These are phyloP conservation scores for Zoysia matrella DNA, from an alignment of 202 grass and related monocot genomes.

Conservation along the genomic window DNA sequence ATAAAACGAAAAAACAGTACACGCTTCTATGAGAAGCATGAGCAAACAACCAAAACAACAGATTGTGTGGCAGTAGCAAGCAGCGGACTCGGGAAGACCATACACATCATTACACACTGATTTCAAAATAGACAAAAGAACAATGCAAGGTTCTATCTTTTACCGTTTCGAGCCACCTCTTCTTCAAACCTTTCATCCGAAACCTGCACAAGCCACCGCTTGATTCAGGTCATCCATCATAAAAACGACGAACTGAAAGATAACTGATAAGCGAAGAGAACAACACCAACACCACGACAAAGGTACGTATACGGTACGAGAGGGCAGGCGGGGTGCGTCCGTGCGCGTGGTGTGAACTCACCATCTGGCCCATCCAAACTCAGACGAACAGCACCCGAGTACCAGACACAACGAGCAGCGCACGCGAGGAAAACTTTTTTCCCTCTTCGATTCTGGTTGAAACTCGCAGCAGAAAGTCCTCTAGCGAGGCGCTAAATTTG, in stretches of 20 bases:
- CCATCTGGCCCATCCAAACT: constrained; percentile 51
- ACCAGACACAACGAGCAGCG: neutral
- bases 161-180: constrained; percentile 42
- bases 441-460: neutral
- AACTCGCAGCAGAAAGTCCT: neutral
- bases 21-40: constrained; percentile 5
- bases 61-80: neutral
- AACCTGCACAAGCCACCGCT: constrained; percentile 43
- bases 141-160: neutral
- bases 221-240: neutral
- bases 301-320: neutral
- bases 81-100: neutral
- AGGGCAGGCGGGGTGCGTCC: neutral
- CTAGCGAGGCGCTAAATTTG: neutral
- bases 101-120: no score
- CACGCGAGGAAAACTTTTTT: constrained; percentile 15
- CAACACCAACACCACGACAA: neutral
- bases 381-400: neutral
- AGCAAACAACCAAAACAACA: constrained; percentile 8
- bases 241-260: neutral
- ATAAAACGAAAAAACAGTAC: neutral
- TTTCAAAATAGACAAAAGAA: neutral
- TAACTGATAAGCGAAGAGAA: neutral
- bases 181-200: constrained; percentile 49
- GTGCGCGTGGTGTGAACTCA: constrained; percentile 20